Evolutionary conservation across 1,284 basidiomycete genomes (phyloP), one percentile per base, ranked within the genome.

Genomic region (Ustilago sp.): DNA sequence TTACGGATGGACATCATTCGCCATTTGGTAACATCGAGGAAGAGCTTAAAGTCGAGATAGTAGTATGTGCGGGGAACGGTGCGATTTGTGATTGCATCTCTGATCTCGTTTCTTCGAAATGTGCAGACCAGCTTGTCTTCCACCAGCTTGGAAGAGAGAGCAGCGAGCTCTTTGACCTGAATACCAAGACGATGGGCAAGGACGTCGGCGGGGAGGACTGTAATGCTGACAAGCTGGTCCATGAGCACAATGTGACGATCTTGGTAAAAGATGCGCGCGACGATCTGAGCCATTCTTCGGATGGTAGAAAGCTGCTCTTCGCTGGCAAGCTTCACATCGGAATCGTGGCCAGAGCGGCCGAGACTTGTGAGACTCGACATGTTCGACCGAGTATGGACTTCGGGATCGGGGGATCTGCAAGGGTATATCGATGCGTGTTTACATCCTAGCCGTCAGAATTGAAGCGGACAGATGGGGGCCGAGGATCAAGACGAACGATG

Each of bases 21-120:
- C 93, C 96, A 99, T 87, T 98, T 98, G 85, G 96, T 93, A 55
- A 98, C 94, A 86, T 99, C 95, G 87, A 94, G 94, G 84, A 98
- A 96, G 83, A 92, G 91, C 80, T 94, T 92, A 87, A 95, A 96
- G 88, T 99, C 93, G 84, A 99, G 93, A 87, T 94, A 98, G 88
- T 94, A 99, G 88, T 98, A 99, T 19, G 77, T 77, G 19, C 75
- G 63, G 17, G 73, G 72, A 9, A 71, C 68, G 61, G 65, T 68
- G 38, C 68, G 68, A 68, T 74, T 71, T 50, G 45, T 58, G 52
- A 66, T 51, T 53, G 68, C 77, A 59, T 79, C 64, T 75, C 81
- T 48, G 81, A 77, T 68, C 64, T 52, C 84, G 63, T 55, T 83
- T 58, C 71, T 81, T 69, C 75, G 87, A 82, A 75, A 87, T 80